Percentiles rank a stretch among this genome's conserved stretches.
Evolutionary conservation across 768 basidiomycete genomes (phyloP).

Genomic region (Inosperma sp.): DNA sequence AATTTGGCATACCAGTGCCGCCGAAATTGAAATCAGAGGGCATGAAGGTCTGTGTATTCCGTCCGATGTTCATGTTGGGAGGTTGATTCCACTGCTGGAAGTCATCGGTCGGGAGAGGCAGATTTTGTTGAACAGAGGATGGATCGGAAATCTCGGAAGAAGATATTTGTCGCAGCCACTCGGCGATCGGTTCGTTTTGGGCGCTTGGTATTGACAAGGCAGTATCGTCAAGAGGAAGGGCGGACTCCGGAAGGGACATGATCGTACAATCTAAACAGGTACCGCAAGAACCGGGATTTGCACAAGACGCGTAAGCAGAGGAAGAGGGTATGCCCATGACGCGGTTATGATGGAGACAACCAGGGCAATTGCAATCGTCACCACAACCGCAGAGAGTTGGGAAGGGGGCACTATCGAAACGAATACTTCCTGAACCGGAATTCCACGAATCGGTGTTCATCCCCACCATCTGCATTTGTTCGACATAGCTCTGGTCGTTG

Average conservation of each 20-base stretch:
- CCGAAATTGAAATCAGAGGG: conserved; percentile 11
- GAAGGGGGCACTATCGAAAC: conserved; percentile 24
- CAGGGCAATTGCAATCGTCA: conserved; percentile 57
- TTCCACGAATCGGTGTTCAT: conserved; percentile 29
- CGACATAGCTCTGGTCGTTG: conserved; percentile 24
- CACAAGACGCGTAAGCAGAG: conserved; percentile 34
- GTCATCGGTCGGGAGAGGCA: not conserved
- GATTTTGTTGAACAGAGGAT: conserved; percentile 10
- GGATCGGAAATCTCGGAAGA: conserved; percentile 12
- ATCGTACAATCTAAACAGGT: conserved; percentile 65
- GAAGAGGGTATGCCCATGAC: conserved; percentile 30
- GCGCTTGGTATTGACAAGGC: conserved; percentile 39
- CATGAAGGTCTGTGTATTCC: conserved; percentile 2
- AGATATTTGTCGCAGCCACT: conserved; percentile 58
- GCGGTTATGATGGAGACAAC: conserved; percentile 53
- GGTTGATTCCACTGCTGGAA: conserved; percentile 15
- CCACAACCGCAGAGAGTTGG: conserved; percentile 61
- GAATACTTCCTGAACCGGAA: conserved; percentile 20
- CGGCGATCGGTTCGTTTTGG: conserved; percentile 49
- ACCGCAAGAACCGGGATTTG: conserved; percentile 33
- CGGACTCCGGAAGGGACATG: conserved; percentile 41
- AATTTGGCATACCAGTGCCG: not conserved
- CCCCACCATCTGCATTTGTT: conserved; percentile 29
- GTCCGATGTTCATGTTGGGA: conserved; percentile 1
- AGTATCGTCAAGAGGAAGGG: conserved; percentile 33